Evolutionary conservation across 441 rosid species (phyloP).

Genomic region (Brassica balearica): DNA sequence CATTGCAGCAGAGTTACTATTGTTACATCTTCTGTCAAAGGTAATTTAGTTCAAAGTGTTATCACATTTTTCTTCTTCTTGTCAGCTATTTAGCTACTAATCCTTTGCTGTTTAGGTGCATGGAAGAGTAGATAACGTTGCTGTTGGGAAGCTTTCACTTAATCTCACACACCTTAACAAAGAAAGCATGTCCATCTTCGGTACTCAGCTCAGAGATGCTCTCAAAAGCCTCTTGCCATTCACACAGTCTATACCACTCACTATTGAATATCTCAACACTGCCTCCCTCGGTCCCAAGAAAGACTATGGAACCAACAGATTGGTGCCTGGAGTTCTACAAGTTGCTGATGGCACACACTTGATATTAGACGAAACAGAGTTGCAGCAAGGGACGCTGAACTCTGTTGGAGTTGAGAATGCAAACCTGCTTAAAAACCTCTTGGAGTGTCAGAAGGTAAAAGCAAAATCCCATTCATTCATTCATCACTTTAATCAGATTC

Average conservation of each 20-base stretch:
- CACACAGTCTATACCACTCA: slow-evolving; percentile 65
- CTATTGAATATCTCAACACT: slow-evolving; percentile 70
- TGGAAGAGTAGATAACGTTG: slow-evolving; percentile 71
- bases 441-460: slow-evolving; percentile 76
- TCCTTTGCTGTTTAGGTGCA: slow-evolving; percentile 59
- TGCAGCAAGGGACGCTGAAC: slow-evolving; percentile 76
- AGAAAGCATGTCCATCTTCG: slow-evolving; percentile 72
- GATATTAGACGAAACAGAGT: slow-evolving; percentile 74
- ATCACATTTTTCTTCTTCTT: background rate
- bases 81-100: no score
- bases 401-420: slow-evolving; percentile 80
- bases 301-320: slow-evolving; percentile 75
- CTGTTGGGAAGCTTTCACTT: slow-evolving; percentile 93
- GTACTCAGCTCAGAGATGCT: slow-evolving; percentile 52
- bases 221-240: slow-evolving; percentile 72
- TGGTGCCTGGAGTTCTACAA: slow-evolving; percentile 81
- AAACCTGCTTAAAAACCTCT: slow-evolving; percentile 67
- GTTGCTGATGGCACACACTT: slow-evolving; percentile 84
- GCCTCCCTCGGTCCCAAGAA: slow-evolving; percentile 79
- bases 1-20: slow-evolving; percentile 68
- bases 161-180: slow-evolving; percentile 72
- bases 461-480: background rate
- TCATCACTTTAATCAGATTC: background rate
- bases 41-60: slow-evolving; percentile 42
- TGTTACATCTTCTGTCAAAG: slow-evolving; percentile 88